Conservation (phyloP, 805 yeast species). For the Lipomyces spencermartinsiae region DNA sequence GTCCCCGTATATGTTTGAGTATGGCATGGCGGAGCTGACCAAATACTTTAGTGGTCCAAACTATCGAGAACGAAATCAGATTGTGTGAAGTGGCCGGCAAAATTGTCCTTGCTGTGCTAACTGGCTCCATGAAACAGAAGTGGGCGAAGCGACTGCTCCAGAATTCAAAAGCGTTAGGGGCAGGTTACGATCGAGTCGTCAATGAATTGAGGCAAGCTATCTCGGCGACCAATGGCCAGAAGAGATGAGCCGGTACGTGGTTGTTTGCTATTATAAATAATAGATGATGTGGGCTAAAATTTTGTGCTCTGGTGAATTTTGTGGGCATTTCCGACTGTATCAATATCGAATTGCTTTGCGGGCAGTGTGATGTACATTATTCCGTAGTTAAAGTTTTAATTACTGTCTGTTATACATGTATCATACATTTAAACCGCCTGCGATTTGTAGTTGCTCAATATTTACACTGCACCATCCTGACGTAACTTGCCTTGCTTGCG, state of each 20-base stretch:
- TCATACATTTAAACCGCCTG: background rate
- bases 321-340: background rate
- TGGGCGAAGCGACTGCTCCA: conserved; percentile 11
- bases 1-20: background rate
- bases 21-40: background rate
- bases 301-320: background rate
- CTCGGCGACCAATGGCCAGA: background rate
- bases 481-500: conserved; percentile 19
- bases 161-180: conserved; percentile 26
- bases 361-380: background rate
- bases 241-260: background rate
- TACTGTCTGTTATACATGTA: background rate
- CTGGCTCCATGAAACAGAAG: conserved; percentile 17
- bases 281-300: background rate
- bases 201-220: conserved; percentile 19
- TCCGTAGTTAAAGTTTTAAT: background rate
- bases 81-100: conserved; percentile 33
- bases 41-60: background rate
- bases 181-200: conserved; percentile 24
- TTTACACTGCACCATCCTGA: background rate
- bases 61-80: conserved; percentile 20
- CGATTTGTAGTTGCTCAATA: background rate
- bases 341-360: background rate
- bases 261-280: background rate
- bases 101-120: conserved; percentile 26